Conservation (phyloP, 2,329 filamentous ascomycete species). For the Pyricularia pennisetigena region DNA sequence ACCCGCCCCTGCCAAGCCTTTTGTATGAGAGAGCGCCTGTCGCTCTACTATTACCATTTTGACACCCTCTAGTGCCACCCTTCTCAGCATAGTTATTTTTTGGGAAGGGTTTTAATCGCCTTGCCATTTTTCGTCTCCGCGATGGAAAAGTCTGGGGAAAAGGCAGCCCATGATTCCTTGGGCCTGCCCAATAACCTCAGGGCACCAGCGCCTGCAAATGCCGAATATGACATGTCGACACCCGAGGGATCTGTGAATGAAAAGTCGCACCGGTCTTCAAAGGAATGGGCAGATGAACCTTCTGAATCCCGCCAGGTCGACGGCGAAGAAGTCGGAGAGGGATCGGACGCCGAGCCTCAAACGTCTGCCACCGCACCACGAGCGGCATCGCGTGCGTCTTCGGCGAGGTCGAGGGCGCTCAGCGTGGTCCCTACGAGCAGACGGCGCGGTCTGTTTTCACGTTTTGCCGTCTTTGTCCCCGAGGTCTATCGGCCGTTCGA, state of each 20-base stretch:
- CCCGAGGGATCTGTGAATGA: background rate
- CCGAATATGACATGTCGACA: background rate
- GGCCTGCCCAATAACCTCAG: background rate
- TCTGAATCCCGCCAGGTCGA: background rate
- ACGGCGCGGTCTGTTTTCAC: conserved; percentile 64
- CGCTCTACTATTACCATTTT: background rate
- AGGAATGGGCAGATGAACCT: background rate
- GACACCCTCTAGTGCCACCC: background rate
- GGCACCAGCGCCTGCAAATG: background rate
- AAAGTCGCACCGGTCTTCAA: background rate
- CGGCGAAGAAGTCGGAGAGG: background rate
- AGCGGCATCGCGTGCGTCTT: conserved; percentile 24
- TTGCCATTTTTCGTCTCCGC: background rate
- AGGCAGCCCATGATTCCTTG: background rate
- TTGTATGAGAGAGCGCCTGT: background rate
- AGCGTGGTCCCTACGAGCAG: conserved; percentile 31
- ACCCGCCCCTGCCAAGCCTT: background rate
- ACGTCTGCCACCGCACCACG: background rate
- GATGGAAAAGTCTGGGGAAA: background rate
- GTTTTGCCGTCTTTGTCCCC: conserved; percentile 56
- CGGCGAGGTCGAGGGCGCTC: conserved; percentile 25
- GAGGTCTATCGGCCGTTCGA: conserved; percentile 70
- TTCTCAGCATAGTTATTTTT: background rate
- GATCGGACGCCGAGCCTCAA: background rate
- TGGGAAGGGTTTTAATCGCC: background rate